Conservation (phyloP, 345 rosid species). For the Hibiscus tridactylites region DNA sequence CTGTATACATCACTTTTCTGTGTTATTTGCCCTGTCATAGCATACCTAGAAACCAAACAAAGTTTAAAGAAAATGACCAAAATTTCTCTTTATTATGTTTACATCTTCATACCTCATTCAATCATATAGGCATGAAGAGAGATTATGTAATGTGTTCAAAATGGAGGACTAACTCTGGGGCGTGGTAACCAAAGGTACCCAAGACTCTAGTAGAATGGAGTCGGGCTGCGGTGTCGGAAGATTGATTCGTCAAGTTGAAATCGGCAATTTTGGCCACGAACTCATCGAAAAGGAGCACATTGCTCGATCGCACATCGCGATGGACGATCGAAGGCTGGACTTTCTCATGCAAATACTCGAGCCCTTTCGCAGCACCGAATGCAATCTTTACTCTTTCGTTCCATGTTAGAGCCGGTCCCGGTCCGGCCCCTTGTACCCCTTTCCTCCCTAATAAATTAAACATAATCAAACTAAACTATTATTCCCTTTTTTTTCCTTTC, state of each 20-base stretch:
- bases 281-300: conserved; percentile 76
- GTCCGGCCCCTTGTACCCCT: conserved; percentile 92
- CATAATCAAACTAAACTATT: not conserved
- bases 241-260: conserved; percentile 79
- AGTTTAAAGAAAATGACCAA: not conserved
- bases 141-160: not conserved
- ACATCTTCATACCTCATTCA: not conserved
- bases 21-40: conserved; percentile 97
- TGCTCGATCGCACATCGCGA: conserved; percentile 95
- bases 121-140: not conserved
- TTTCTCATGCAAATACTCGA: conserved; percentile 90
- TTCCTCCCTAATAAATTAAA: conserved; percentile 55
- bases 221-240: conserved; percentile 90
- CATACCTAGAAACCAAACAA: conserved; percentile 46
- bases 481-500: too few relatives aligned
- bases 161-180: conserved; percentile 66
- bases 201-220: conserved; percentile 92
- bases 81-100: not conserved
- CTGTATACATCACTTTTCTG: conserved; percentile 98
- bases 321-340: conserved; percentile 88
- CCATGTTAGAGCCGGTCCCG: conserved; percentile 89
- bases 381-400: conserved; percentile 85
- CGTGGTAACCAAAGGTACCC: conserved; percentile 99
- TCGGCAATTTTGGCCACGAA: conserved; percentile 85
- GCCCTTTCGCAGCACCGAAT: conserved; percentile 89